Base-by-base conservation (phyloP, 1,284 basidiomycete species). In the Omphalotus olearius region DNA sequence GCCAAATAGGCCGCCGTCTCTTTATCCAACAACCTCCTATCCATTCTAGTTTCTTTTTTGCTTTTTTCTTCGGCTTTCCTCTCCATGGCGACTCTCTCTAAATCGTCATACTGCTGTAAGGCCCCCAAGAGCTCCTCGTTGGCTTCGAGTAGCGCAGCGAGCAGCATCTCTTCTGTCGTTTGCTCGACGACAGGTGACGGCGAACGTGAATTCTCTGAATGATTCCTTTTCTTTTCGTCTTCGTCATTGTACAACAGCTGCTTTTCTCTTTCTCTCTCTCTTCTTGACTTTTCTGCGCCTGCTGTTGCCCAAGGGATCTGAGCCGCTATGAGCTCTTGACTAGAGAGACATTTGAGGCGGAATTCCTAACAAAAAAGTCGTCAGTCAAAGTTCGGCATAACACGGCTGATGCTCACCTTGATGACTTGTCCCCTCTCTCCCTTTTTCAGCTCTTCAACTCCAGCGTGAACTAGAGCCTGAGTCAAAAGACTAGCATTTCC, bases 231-330 rank as follows among this genome's bases (percentile, higher is more conserved):
- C 43, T 20, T 25, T 28, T 30, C 11, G 43, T 45, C 20, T 25
- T 33, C 30, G 7, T 33, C 48, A 18, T 42, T 42, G n/a, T 47
- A 47, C 23, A 52, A 40, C 16, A 52, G 35, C 76, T 5, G 76
- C 72, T 55, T 76, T 74, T 60, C 51, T 43, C 54, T 49, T 25
- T 68, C 64, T 49, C 62, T 71, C 6, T 64, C 66, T 14, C 48
- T 57, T 26, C 81, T 69, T 4, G 80, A 85, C 35, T 77, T 78
- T 60, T 88, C 88, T 1, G 89, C 88, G 17, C 79, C 76, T 3
- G 88, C 81, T 16, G 80, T 78, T 4, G 90, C 90, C 89, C 89
- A 91, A 9, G 83, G 78, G 50, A 91, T 88, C 64, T 89, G 85
- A 6, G 83, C 79, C 56, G 72, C 81, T 28, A 90, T 81, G 16